Base-by-base conservation (phyloP, 495 filamentous ascomycete species). In the Massariosphaeria phaeospora region DNA sequence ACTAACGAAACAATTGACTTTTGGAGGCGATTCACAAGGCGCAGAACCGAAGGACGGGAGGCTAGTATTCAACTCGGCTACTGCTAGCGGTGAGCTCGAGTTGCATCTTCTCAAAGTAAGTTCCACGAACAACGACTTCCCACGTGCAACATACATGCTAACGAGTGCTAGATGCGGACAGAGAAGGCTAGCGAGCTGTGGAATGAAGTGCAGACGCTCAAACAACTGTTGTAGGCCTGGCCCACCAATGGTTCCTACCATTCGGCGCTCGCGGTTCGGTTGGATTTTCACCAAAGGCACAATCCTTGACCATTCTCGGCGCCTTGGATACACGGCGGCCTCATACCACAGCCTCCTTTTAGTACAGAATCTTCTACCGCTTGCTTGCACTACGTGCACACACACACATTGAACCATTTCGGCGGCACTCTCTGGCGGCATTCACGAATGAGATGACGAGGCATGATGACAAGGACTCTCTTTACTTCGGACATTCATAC, bases 1-100 rank as follows among this genome's bases (percentile, higher is more conserved):
- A 0, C 73, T 96, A 48, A 79, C 85, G 40, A 82, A 84, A 60
- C 77, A 79, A 4, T 85, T 59, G 33, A 35, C 11, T 2, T 48
- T 59, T 33, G 48, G 56, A 40, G 42, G 30, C n/a, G 26, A 41
- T 27, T 13, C 34, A 21, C 13, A 53, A 31, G 56, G 56, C 2
- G 13, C 15, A 1, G 23, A 27, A 17, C 56, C 56, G 0, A 33
- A 10, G 11, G 49, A 48, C 21, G 56, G 56, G 7, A 47, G 43
- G 20, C 5, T 54, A 5, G 27, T 25, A 17, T 59, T 59, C 44
- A 53, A 39, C 36, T 23, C 48, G 11, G 47, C 55, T 13, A 49
- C 55, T 9, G 31, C 39, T n/a, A 31, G 40, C 7, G 47, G 47
- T 25, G 33, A 41, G 23, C 5, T 58, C 10, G 55, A 58, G 26